Base-by-base conservation (phyloP, 805 yeast genomes). In the Diddensiella santjacobensis region DNA sequence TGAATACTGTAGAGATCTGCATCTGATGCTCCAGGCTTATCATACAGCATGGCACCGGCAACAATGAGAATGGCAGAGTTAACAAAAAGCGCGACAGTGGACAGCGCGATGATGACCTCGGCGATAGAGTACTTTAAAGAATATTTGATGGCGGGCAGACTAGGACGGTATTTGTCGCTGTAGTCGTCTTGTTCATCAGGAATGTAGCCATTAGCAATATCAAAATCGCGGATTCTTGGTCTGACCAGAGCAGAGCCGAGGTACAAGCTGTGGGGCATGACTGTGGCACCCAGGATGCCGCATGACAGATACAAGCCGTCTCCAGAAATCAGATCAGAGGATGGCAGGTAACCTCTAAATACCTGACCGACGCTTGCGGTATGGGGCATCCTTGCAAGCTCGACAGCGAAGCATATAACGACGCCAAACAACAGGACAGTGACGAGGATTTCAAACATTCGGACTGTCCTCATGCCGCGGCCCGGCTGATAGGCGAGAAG, bases 231-330 rank as follows among this genome's bases (percentile, higher is more conserved):
- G 46, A 89, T 70, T 52, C 96, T 74, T 3, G 96, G 83, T 62
- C 88, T 95, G 3, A 87, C 96, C 47, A 90, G 78, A 11, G 96
- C 95, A 0, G 91, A 82, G 1, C 97, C 97, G 40, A 89, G 72
- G 61, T 84, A 89, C 44, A 89, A 70, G 1, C 93, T 84, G 62
- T 90, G 97, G 4, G 96, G 96, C 97, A 89, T 89, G 22, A 90
- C 91, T 1, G 96, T 89, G 20, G 96, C 95, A 24, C 97, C 97
- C 50, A 90, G 70, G 48, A 90, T 83, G 19, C 96, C 96, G 57
- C 91, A 80, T 53, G 89, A 77, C 44, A 87, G 68, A 59, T 84
- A 87, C 29, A 90, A 67, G 1, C 96, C 96, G 50, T 80, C 78
- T 19, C 77, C 79, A 46, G 75, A 69, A 24, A 80, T 70, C 63